Conservation (phyloP, 805 yeast genomes). For the Kodamaea laetipori region DNA sequence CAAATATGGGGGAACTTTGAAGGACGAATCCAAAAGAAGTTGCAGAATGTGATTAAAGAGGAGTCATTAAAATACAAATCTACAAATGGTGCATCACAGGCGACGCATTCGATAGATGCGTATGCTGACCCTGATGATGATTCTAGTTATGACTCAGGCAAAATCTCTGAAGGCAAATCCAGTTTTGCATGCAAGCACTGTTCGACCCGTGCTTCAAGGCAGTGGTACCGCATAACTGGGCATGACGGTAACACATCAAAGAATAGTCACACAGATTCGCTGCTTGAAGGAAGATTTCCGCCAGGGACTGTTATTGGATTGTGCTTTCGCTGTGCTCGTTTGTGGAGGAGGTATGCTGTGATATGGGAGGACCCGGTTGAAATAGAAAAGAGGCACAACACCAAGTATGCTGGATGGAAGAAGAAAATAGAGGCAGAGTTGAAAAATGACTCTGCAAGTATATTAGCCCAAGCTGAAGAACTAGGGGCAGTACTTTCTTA, state of each 20-base stretch:
- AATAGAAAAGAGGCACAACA: constrained; percentile 49
- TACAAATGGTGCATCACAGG: constrained; percentile 1
- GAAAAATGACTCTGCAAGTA: constrained; percentile 59
- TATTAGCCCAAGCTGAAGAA: constrained; percentile 50
- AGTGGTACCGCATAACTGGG: constrained; percentile 78
- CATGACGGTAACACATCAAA: constrained; percentile 38
- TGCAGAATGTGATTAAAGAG: constrained; percentile 32
- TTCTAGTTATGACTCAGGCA: constrained; percentile 63
- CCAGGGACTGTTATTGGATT: constrained; percentile 53
- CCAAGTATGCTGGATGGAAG: constrained; percentile 55
- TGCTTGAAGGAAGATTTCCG: constrained; percentile 15
- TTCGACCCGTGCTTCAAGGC: constrained; percentile 50
- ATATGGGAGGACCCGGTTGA: constrained; percentile 81
- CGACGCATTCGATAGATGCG: constrained; percentile 35
- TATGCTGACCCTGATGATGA: constrained; percentile 71
- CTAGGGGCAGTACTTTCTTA: constrained; percentile 24
- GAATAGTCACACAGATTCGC: constrained; percentile 20
- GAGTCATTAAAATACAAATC: neutral
- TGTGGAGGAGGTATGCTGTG: constrained; percentile 91
- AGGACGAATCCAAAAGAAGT: constrained; percentile 65
- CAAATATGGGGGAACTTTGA: constrained; percentile 79
- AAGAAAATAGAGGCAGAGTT: constrained; percentile 67
- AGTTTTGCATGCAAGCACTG: constrained; percentile 74
- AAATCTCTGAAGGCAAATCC: constrained; percentile 42
- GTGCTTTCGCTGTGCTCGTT: constrained; percentile 82